Conservation (phyloP, 352 stramenopile species). For the Hyaloperonospora arabidopsidis region DNA sequence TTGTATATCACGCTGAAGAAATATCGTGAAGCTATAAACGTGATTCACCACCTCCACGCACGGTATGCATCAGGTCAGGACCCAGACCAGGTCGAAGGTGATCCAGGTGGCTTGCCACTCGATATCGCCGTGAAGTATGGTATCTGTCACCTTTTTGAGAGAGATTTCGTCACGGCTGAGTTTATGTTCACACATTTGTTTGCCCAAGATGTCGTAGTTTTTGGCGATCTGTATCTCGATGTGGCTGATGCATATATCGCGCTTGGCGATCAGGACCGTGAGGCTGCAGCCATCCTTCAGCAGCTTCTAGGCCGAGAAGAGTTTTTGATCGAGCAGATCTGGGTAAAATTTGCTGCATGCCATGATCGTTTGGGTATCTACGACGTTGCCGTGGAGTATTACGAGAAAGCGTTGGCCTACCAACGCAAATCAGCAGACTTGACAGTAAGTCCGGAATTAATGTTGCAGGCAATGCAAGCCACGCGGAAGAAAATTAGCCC, state of each 20-base stretch:
- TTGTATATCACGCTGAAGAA: slow-evolving; percentile 84
- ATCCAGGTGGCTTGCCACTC: slow-evolving; percentile 59
- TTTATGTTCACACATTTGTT: slow-evolving; percentile 82
- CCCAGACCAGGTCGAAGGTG: slow-evolving; percentile 48
- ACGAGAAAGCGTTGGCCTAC: slow-evolving; percentile 58
- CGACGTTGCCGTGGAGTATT: slow-evolving; percentile 71
- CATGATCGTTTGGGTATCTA: slow-evolving; percentile 56
- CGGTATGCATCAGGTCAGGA: slow-evolving; percentile 59
- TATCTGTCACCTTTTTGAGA: slow-evolving; percentile 76
- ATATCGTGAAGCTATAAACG: slow-evolving; percentile 67
- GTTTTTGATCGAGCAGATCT: slow-evolving; percentile 74
- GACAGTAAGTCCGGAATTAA: slow-evolving; percentile 48
- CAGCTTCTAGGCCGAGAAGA: slow-evolving; percentile 57
- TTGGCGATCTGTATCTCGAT: slow-evolving; percentile 78
- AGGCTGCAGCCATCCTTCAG: slow-evolving; percentile 58
- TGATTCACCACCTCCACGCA: slow-evolving; percentile 70
- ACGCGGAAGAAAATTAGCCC: slow-evolving; percentile 45
- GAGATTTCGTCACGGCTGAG: slow-evolving; percentile 62
- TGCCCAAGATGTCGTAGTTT: slow-evolving; percentile 75
- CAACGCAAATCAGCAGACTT: slow-evolving; percentile 44
- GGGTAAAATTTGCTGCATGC: slow-evolving; percentile 69
- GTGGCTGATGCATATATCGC: slow-evolving; percentile 78
- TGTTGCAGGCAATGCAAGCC: slow-evolving; percentile 61
- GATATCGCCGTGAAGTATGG: slow-evolving; percentile 85
- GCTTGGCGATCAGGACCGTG: slow-evolving; percentile 54